These are phyloP conservation scores for Naegleria fowleri DNA, from an alignment of 208 protist species.

Conservation along the genomic window DNA sequence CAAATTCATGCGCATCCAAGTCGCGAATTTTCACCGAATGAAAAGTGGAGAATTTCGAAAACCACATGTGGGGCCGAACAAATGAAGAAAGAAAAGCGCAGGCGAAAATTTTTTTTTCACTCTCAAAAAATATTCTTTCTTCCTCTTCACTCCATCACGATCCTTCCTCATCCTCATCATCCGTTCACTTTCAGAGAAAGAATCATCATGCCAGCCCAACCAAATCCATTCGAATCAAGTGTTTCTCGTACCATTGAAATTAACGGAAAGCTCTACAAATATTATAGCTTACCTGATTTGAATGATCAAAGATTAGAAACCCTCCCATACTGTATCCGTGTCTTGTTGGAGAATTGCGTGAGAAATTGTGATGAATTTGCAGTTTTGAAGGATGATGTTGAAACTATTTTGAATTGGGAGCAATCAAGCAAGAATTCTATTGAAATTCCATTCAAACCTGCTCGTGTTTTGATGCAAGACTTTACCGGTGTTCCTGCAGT, in stretches of 20 bases:
- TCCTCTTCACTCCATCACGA: too few relatives aligned
- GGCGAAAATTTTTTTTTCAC: too few relatives aligned
- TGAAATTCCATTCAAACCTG: conserved; percentile 90
- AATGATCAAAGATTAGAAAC: conserved; percentile 59
- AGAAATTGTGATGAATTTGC: conserved; percentile 90
- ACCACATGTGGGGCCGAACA: too few relatives aligned
- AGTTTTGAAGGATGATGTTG: conserved; percentile 74
- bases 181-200: too few relatives aligned
- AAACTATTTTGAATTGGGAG: conserved; percentile 86
- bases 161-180: too few relatives aligned
- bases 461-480: conserved; percentile 88
- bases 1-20: too few relatives aligned
- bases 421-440: conserved; percentile 64
- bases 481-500: conserved; percentile 91
- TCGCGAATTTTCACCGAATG: too few relatives aligned
- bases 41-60: too few relatives aligned
- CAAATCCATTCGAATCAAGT: neutral
- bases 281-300: conserved; percentile 11
- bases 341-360: conserved; percentile 87
- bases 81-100: too few relatives aligned
- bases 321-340: conserved; percentile 88
- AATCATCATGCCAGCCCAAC: neutral
- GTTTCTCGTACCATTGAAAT: neutral
- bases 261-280: neutral
- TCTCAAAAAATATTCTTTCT: too few relatives aligned